Conservation (phyloP, 2,329 filamentous ascomycete species). For the Nemania bipapillata region DNA sequence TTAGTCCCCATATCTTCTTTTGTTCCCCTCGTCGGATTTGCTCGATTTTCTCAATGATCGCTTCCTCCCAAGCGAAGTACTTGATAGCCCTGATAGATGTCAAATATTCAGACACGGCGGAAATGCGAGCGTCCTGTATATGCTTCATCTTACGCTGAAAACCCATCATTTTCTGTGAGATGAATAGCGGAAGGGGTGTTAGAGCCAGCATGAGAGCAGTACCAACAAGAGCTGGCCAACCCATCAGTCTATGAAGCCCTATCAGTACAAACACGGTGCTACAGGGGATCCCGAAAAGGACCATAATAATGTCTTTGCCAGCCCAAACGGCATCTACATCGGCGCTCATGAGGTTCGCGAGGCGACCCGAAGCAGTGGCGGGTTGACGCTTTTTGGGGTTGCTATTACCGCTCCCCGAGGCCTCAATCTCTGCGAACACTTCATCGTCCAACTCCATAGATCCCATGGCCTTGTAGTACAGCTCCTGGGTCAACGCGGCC, state of each 20-base stretch:
- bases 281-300: conserved; percentile 58
- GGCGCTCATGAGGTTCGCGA: conserved; percentile 68
- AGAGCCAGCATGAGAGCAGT: conserved; percentile 60
- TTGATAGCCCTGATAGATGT: conserved; percentile 68
- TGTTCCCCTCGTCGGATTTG: conserved; percentile 63
- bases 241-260: conserved; percentile 66
- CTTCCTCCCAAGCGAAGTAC: conserved; percentile 69
- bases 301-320: conserved; percentile 63
- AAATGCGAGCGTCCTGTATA: conserved; percentile 67
- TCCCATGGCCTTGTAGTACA: conserved; percentile 65
- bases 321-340: conserved; percentile 67
- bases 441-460: conserved; percentile 70
- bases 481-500: conserved; percentile 67
- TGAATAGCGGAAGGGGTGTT: conserved; percentile 62
- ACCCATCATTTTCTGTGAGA: conserved; percentile 62
- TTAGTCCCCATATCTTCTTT: conserved; percentile 64
- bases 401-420: conserved; percentile 44
- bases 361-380: conserved; percentile 60
- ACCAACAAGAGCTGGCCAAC: conserved; percentile 66
- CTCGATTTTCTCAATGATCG: conserved; percentile 63
- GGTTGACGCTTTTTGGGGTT: conserved; percentile 50
- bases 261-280: conserved; percentile 61
- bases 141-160: conserved; percentile 64
- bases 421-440: conserved; percentile 54
- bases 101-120: conserved; percentile 68